Conservation (phyloP, 129 eudicot species). For the Lactuca saligna region DNA sequence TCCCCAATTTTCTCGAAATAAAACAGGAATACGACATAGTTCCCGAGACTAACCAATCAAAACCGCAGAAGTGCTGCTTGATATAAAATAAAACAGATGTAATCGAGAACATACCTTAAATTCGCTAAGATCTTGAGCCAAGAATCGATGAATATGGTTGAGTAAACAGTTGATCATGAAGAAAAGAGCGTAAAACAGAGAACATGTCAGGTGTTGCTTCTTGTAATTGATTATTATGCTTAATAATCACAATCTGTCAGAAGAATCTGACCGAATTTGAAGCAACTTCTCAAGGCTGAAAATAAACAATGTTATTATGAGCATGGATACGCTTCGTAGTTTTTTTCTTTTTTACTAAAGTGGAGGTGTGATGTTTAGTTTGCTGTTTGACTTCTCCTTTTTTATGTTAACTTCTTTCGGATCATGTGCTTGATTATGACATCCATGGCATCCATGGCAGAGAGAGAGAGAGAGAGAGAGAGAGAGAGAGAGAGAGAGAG, state of each 20-base stretch:
- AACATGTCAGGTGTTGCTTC: not conserved
- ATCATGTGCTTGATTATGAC: slow-evolving; percentile 32
- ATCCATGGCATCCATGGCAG: not conserved
- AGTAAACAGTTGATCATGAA: slow-evolving; percentile 15
- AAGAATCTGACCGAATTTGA: slow-evolving; percentile 3
- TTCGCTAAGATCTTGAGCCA: slow-evolving; percentile 22
- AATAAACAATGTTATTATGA: slow-evolving; percentile 5
- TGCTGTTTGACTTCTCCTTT: slow-evolving; percentile 21
- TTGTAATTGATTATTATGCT: not conserved
- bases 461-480: slow-evolving; percentile 14
- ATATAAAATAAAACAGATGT: not conserved
- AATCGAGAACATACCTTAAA: slow-evolving; percentile 20
- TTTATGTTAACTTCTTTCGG: slow-evolving; percentile 19
- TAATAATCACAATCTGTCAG: slow-evolving; percentile 14
- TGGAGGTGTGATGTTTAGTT: slow-evolving; percentile 4
- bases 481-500: slow-evolving; percentile 21
- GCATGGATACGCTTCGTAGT: not conserved
- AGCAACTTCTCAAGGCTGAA: slow-evolving; percentile 1
- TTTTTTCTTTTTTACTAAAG: not conserved
- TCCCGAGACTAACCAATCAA: not conserved
- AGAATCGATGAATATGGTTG: slow-evolving; percentile 10
- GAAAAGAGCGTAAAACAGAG: slow-evolving; percentile 5
- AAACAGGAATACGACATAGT: not conserved
- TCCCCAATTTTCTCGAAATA: slow-evolving; percentile 4
- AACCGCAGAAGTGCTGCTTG: not conserved